phyloP scores from a whole-genome alignment of 208 protist genomes.

The Wallacemonas sp. region DNA sequence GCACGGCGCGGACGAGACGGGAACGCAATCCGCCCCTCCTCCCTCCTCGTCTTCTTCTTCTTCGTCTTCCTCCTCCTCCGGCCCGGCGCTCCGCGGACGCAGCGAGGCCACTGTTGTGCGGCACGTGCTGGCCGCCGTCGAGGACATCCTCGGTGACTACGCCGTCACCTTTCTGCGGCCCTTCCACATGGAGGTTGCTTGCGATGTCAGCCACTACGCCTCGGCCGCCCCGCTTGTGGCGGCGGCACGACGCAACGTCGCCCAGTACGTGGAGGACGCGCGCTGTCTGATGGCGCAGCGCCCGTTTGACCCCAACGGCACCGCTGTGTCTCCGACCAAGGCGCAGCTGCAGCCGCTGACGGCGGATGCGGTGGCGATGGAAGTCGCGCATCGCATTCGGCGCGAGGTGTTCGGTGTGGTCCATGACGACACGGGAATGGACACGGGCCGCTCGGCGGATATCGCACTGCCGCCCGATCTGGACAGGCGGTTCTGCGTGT shows the following conservation, averaged over 20 bases:
- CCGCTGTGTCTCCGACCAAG: constrained; percentile 19
- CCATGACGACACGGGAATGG: not conserved
- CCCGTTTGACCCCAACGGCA: constrained; percentile 27
- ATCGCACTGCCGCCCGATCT: not conserved
- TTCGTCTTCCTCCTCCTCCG: too few species aligned
- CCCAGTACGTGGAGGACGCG: constrained; percentile 35
- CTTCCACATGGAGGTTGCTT: constrained; percentile 41
- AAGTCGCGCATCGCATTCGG: constrained; percentile 42
- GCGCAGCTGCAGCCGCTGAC: constrained; percentile 28
- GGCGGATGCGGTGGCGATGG: constrained; percentile 35
- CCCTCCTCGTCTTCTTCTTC: too few species aligned
- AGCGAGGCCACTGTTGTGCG: constrained; percentile 13
- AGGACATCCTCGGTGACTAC: constrained; percentile 39
- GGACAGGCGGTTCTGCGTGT: constrained; percentile 32
- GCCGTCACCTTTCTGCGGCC: constrained; percentile 34
- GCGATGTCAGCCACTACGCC: constrained; percentile 61
- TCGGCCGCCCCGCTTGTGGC: constrained; percentile 32
- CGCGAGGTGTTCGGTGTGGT: constrained; percentile 34
- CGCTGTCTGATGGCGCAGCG: not conserved
- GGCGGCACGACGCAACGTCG: constrained; percentile 31
- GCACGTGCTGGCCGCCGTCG: constrained; percentile 22
- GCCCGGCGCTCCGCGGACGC: too few species aligned
- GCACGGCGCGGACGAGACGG: not conserved
- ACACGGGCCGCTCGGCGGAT: not conserved
- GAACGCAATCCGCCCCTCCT: too few species aligned